Conservation (phyloP, 257 asterid species). For the Dorcoceras hygrometricum region DNA sequence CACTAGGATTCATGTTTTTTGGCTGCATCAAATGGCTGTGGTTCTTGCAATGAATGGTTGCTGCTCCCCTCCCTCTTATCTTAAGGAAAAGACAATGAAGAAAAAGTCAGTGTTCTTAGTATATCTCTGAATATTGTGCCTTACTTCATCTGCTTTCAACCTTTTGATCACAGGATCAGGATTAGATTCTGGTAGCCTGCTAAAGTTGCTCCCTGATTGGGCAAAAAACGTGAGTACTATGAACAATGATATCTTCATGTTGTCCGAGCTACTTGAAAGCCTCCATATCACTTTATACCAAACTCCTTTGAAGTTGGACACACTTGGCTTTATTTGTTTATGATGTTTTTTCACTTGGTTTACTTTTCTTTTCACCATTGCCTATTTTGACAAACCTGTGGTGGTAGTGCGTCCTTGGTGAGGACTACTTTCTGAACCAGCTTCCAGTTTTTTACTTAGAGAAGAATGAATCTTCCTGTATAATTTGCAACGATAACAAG, state of each 20-base stretch:
- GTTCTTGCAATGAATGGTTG: background rate
- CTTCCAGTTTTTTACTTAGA: too few species aligned
- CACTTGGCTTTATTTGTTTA: background rate
- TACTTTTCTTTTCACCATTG: background rate
- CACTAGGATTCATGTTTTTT: constrained; percentile 8
- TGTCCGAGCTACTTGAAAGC: background rate
- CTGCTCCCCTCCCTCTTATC: constrained; percentile 8
- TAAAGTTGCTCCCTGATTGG: constrained; percentile 79
- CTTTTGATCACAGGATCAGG: constrained; percentile 44
- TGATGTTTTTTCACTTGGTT: background rate
- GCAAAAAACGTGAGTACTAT: constrained; percentile 55
- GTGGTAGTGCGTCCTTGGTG: background rate
- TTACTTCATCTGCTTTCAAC: constrained; percentile 16
- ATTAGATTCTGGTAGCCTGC: constrained; percentile 53
- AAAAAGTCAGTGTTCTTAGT: constrained; percentile 6
- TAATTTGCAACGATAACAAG: too few species aligned
- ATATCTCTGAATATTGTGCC: background rate
- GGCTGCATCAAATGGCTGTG: background rate
- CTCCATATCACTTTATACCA: background rate
- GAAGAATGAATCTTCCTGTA: too few species aligned
- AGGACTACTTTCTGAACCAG: background rate
- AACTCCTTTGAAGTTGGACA: background rate
- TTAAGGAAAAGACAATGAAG: constrained; percentile 5
- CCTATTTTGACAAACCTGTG: background rate
- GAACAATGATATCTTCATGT: background rate